Conservation (phyloP, 768 basidiomycete species). For the Coprinellus aureogranulatus region DNA sequence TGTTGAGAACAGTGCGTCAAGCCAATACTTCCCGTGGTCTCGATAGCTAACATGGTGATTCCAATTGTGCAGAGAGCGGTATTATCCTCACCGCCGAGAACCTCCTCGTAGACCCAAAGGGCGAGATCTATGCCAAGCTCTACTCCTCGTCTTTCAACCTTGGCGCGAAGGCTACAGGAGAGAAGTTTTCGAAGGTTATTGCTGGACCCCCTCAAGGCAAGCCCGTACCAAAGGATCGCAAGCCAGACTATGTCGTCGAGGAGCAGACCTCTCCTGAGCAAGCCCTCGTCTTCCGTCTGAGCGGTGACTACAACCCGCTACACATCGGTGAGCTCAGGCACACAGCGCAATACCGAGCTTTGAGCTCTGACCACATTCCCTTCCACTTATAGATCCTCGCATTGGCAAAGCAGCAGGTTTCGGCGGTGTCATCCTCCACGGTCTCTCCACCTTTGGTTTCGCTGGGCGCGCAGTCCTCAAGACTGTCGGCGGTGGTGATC, state of each 20-base stretch:
- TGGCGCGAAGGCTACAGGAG: slow-evolving; percentile 61
- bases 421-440: slow-evolving; percentile 83
- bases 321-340: slow-evolving; percentile 61
- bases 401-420: slow-evolving; percentile 76
- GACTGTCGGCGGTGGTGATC: slow-evolving; percentile 58
- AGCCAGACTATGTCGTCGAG: slow-evolving; percentile 57
- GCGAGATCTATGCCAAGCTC: slow-evolving; percentile 58
- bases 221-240: slow-evolving; percentile 56
- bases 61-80: slow-evolving; percentile 55
- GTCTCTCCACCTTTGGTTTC: slow-evolving; percentile 79
- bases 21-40: too few relatives aligned
- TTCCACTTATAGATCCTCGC: slow-evolving; percentile 55
- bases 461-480: slow-evolving; percentile 73
- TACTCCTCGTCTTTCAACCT: slow-evolving; percentile 72
- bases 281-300: slow-evolving; percentile 69
- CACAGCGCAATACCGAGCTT: too few relatives aligned
- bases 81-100: slow-evolving; percentile 69
- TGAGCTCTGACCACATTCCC: too few relatives aligned
- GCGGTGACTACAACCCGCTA: slow-evolving; percentile 77
- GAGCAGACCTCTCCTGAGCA: slow-evolving; percentile 67
- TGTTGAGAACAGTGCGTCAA: slow-evolving; percentile 73
- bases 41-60: too few relatives aligned
- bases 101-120: slow-evolving; percentile 59
- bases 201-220: slow-evolving; percentile 61
- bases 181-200: slow-evolving; percentile 61